phyloP scores from a whole-genome alignment of 805 yeast genomes.

The Barnettozyma vustinii region DNA sequence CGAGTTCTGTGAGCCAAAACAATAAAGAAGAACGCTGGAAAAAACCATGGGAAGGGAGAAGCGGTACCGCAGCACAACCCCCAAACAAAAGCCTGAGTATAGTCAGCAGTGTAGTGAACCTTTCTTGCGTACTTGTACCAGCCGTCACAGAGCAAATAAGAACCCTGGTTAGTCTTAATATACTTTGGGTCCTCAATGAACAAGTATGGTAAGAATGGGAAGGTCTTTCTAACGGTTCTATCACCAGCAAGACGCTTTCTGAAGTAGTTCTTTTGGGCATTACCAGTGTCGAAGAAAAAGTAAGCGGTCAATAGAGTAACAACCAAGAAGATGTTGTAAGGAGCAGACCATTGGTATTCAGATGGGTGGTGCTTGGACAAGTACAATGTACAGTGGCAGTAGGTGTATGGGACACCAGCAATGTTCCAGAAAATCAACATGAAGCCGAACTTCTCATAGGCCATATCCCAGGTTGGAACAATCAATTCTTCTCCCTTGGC shows the following conservation, averaged over 20 bases:
- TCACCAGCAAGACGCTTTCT: constrained; percentile 83
- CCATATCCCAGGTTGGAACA: constrained; percentile 99
- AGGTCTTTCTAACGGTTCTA: constrained; percentile 67
- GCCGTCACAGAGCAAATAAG: constrained; percentile 82
- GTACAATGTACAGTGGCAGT: constrained; percentile 88
- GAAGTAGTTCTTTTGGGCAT: constrained; percentile 92
- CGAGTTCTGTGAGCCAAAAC: constrained; percentile 84
- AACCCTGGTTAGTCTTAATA: constrained; percentile 80
- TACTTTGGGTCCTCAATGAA: constrained; percentile 78
- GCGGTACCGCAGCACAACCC: constrained; percentile 83
- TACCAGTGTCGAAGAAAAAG: constrained; percentile 90
- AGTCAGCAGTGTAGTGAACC: constrained; percentile 93
- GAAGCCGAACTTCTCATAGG: constrained; percentile 98
- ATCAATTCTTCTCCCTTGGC: constrained; percentile 96
- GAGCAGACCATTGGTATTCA: constrained; percentile 70
- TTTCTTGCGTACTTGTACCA: constrained; percentile 94
- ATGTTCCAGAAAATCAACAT: constrained; percentile 98
- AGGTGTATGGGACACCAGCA: constrained; percentile 98
- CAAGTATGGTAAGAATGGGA: constrained; percentile 89
- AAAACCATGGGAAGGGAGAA: constrained; percentile 93
- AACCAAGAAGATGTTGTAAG: constrained; percentile 54
- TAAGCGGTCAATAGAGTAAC: constrained; percentile 61
- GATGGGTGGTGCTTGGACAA: constrained; percentile 77
- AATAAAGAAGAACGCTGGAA: constrained; percentile 83
- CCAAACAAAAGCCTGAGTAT: constrained; percentile 85